phyloP scores from a whole-genome alignment of 169 alveolate genomes.

The Theileria parva region DNA sequence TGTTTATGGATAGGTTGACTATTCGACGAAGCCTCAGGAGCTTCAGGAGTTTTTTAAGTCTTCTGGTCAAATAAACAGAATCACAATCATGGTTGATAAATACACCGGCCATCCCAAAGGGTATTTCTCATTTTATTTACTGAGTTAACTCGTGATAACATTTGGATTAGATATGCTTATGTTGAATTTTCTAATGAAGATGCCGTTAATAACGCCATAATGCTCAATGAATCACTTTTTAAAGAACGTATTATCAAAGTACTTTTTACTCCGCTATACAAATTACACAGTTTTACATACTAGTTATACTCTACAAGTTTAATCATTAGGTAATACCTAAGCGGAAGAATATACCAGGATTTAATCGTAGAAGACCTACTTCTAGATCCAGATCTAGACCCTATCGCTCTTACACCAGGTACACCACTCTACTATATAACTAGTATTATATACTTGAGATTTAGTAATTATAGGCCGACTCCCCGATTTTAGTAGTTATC shows the following conservation, averaged over 20 bases:
- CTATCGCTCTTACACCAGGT: constrained; percentile 23
- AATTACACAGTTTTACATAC: background rate
- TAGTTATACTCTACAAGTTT: background rate
- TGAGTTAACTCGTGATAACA: background rate
- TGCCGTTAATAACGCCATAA: constrained; percentile 84
- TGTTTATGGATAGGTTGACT: constrained; percentile 82
- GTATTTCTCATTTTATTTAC: constrained; percentile 5
- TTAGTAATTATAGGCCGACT: no score
- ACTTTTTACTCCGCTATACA: background rate
- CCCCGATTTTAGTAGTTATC: no score
- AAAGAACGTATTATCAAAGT: constrained; percentile 89
- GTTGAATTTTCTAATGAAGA: constrained; percentile 86
- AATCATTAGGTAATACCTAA: constrained; percentile 73
- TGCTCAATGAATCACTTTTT: constrained; percentile 86
- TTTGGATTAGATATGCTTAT: constrained; percentile 82
- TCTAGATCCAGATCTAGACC: constrained; percentile 40
- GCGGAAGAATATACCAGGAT: constrained; percentile 84
- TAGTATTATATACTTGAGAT: background rate
- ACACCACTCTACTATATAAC: no score
- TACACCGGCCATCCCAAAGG: constrained; percentile 91
- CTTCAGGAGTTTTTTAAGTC: constrained; percentile 87
- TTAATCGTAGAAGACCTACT: constrained; percentile 24
- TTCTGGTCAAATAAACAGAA: constrained; percentile 87
- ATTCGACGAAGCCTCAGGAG: constrained; percentile 88
- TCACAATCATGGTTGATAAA: constrained; percentile 90